Evolutionary conservation across 129 eudicot species (phyloP), one percentile per base, ranked within the genome.

Genomic region (Daucus carota): DNA sequence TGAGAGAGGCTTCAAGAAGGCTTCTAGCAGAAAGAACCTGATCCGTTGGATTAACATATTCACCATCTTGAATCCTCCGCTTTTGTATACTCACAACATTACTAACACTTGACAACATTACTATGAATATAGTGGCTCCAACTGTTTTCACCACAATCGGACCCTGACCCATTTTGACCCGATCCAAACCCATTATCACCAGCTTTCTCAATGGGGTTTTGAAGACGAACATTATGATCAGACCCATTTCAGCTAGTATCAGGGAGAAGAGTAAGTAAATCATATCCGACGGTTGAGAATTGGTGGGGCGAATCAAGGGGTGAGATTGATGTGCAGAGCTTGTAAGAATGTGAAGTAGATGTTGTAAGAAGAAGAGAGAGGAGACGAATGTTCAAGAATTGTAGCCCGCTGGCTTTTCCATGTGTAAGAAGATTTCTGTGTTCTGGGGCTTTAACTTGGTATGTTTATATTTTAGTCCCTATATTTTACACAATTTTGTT

Each of bases 1-100:
- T 82, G 22, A 90, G 91, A 8, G 96, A 88, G 16, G 98, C 90
- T 44, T 93, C 88, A 3, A 93, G 91, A 65, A 93, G 84, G 48
- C 87, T 88, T 48, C 69, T 62, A n/a, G 90, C 83, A 74, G 88
- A 68, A 70, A 93, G 87, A 81, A 93, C 87, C 75, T 90, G 97
- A 66, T 93, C 96, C 12, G 90, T 87, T 1, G 91, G 90, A 82
- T 86, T 88, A 9, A 92, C 75, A 3, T 72, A 72, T 26, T 72
- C 77, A 68, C 83, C 88, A 0, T 70, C 83, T 47, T 86, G 87
- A 28, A 67, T 73, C 28, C 84, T 36, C 28, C 90, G 88, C 22
- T 75, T 84, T 57, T 83, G 88, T 43, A 87, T 82, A 68, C 67
- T 73, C 67, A 74, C 40, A 24, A 88, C 81, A 70, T 80, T 84